Percentiles rank a stretch among this genome's conserved stretches.
phyloP scores from a whole-genome alignment of 1,284 basidiomycete species.

The Cerioporus squamosus region DNA sequence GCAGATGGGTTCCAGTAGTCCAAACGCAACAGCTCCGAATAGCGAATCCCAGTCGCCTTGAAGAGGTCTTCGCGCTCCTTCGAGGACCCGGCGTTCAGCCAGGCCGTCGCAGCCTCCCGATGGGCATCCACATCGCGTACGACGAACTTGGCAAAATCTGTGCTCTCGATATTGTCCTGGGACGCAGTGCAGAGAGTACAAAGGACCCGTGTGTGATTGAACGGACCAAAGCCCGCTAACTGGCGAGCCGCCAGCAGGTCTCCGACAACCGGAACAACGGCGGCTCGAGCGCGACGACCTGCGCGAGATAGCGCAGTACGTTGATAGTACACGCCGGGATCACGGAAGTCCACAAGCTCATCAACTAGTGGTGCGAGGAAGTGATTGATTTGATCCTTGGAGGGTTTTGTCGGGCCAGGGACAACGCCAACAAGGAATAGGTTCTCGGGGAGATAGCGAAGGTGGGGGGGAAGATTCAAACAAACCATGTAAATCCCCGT shows the following conservation, averaged over 20 bases:
- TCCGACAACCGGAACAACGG: constrained; percentile 32
- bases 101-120: constrained; percentile 11
- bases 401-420: constrained; percentile 41
- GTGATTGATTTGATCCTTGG: constrained; percentile 37
- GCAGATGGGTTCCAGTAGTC: constrained; percentile 42
- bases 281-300: constrained; percentile 31
- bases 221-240: constrained; percentile 35
- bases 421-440: constrained; percentile 35
- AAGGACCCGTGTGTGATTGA: constrained; percentile 30
- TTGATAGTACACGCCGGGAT: constrained; percentile 32
- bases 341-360: constrained; percentile 34
- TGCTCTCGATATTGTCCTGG: background rate
- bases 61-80: background rate
- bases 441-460: constrained; percentile 30
- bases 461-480: constrained; percentile 33
- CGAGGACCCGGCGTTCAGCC: background rate
- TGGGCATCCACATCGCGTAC: background rate
- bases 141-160: background rate
- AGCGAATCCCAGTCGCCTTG: constrained; percentile 22
- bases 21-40: constrained; percentile 31
- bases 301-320: constrained; percentile 28
- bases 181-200: background rate
- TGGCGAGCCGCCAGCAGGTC: constrained; percentile 41
- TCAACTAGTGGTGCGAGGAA: constrained; percentile 39
- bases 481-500: constrained; percentile 31